phyloP scores from a whole-genome alignment of 1,284 basidiomycete species.

The Irpex sp. region DNA sequence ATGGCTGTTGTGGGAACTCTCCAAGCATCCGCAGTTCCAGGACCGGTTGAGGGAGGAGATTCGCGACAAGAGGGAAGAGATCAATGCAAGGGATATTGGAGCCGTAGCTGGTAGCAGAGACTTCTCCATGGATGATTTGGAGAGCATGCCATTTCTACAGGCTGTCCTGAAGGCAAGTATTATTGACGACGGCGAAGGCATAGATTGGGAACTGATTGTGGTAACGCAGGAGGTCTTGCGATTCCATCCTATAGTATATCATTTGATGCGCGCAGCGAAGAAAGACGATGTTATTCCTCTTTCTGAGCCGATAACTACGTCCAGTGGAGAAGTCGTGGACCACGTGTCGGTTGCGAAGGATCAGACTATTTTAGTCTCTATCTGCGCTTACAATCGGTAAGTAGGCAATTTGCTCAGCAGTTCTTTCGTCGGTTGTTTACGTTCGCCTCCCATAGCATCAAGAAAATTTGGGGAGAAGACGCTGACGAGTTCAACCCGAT shows the following conservation, averaged over 20 bases:
- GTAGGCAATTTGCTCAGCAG: not conserved
- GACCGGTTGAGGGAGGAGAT: slow-evolving; percentile 22
- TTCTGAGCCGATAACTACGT: slow-evolving; percentile 33
- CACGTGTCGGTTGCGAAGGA: slow-evolving; percentile 23
- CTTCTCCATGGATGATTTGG: slow-evolving; percentile 27
- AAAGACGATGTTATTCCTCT: slow-evolving; percentile 43
- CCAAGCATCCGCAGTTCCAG: slow-evolving; percentile 23
- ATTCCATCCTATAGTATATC: slow-evolving; percentile 9
- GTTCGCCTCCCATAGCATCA: not conserved
- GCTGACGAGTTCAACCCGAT: slow-evolving; percentile 9
- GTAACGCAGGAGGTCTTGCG: slow-evolving; percentile 28
- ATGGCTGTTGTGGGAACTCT: slow-evolving; percentile 26
- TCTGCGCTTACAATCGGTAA: slow-evolving; percentile 8
- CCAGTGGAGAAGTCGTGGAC: slow-evolving; percentile 28
- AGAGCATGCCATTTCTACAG: slow-evolving; percentile 22
- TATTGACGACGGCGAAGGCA: slow-evolving; percentile 21
- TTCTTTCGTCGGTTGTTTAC: not conserved
- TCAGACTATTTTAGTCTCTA: not conserved
- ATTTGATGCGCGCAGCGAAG: slow-evolving; percentile 2
- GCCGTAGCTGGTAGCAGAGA: slow-evolving; percentile 14
- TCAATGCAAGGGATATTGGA: slow-evolving; percentile 16
- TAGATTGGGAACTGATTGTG: too few species aligned
- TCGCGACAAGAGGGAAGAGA: slow-evolving; percentile 14
- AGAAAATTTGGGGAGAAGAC: slow-evolving; percentile 11
- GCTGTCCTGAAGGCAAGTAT: slow-evolving; percentile 16